These are phyloP conservation scores for Vigna angularis DNA, from an alignment of 306 rosid genomes.

Conservation along the genomic window DNA sequence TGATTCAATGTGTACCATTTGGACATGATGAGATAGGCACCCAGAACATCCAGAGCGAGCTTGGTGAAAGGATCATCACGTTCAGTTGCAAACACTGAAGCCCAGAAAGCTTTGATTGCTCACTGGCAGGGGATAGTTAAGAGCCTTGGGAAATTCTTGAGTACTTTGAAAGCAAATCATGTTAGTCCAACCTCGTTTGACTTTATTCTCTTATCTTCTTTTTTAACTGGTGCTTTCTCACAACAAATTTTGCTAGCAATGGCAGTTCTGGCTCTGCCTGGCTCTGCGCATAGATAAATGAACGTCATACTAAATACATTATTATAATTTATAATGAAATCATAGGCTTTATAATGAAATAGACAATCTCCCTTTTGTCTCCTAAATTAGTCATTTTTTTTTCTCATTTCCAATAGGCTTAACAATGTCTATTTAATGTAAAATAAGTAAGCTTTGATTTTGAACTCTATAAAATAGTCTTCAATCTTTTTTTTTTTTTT, in stretches of 20 bases:
- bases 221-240: slow-evolving; percentile 26
- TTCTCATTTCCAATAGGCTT: neutral
- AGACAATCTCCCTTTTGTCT: slow-evolving; percentile 1
- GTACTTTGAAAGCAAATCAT: slow-evolving; percentile 83
- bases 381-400: slow-evolving; percentile 3
- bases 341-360: slow-evolving; percentile 21
- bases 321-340: slow-evolving; percentile 20
- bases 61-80: slow-evolving; percentile 92
- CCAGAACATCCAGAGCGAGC: slow-evolving; percentile 95
- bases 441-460: too few species aligned
- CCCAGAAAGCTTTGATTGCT: slow-evolving; percentile 95
- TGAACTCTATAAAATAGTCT: too few species aligned
- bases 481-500: too few species aligned
- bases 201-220: slow-evolving; percentile 1
- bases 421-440: too few species aligned
- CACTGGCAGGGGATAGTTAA: slow-evolving; percentile 99
- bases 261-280: slow-evolving; percentile 16
- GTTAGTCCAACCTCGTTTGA: slow-evolving; percentile 61
- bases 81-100: slow-evolving; percentile 82
- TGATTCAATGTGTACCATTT: slow-evolving; percentile 39
- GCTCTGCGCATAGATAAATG: slow-evolving; percentile 6
- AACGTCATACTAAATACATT: slow-evolving; percentile 12
- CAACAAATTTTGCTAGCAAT: slow-evolving; percentile 8
- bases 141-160: slow-evolving; percentile 80
- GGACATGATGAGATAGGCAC: slow-evolving; percentile 72